phyloP scores from a whole-genome alignment of 2,329 filamentous ascomycete genomes.

The Pestalotiopsis sp. region DNA sequence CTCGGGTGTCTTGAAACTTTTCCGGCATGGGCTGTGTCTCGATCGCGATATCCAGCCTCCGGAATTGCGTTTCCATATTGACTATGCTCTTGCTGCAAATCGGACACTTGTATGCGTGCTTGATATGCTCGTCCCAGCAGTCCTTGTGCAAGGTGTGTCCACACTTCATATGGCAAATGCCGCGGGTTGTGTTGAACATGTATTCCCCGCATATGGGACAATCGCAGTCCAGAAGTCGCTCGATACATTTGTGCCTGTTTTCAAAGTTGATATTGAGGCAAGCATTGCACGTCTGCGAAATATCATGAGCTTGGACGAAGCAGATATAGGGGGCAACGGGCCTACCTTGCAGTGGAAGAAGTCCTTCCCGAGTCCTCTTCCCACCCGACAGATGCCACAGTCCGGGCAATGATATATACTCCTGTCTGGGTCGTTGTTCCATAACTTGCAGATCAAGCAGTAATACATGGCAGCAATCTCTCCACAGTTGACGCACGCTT shows the following conservation, averaged over 20 bases:
- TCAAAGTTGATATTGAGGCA: conserved; percentile 90
- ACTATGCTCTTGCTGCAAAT: conserved; percentile 96
- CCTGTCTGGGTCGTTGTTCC: conserved; percentile 91
- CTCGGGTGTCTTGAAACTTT: conserved; percentile 78
- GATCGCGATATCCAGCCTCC: conserved; percentile 86
- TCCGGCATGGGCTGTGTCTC: conserved; percentile 88
- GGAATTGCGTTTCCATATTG: conserved; percentile 96
- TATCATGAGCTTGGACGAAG: conserved; percentile 11
- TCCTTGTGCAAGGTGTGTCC: conserved; percentile 93
- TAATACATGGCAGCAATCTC: conserved; percentile 85
- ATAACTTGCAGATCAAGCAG: conserved; percentile 92
- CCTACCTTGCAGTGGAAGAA: conserved; percentile 96
- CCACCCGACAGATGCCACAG: conserved; percentile 92
- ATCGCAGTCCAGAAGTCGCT: conserved; percentile 90
- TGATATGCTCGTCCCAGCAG: conserved; percentile 88
- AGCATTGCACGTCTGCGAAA: conserved; percentile 76
- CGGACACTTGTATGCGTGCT: conserved; percentile 90
- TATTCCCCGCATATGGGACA: conserved; percentile 97
- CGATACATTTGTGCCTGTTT: conserved; percentile 88
- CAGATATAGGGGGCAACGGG: neutral
- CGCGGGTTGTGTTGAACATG: conserved; percentile 87
- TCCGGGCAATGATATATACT: conserved; percentile 96
- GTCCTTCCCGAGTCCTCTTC: conserved; percentile 90
- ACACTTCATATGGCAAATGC: conserved; percentile 92
- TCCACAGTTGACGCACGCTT: conserved; percentile 77